These are phyloP conservation scores for Xylariaceae sp. DNA, from an alignment of 2,329 filamentous ascomycete genomes.

Conservation along the genomic window DNA sequence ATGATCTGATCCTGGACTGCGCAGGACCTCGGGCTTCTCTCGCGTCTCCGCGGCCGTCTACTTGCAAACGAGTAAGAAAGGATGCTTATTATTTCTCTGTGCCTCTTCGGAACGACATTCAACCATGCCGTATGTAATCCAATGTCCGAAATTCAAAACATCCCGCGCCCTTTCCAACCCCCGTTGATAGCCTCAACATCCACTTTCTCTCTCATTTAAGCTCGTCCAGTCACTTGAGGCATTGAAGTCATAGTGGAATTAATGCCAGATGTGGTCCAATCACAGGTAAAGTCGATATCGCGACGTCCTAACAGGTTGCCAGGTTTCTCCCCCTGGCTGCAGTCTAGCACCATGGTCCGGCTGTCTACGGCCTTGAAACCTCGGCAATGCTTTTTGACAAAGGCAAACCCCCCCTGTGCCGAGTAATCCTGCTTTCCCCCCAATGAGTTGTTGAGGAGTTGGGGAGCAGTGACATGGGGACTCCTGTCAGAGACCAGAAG, in stretches of 20 bases:
- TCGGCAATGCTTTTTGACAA: not conserved
- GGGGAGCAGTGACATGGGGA: not conserved
- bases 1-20: not conserved
- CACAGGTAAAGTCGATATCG: not conserved
- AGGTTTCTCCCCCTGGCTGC: not conserved
- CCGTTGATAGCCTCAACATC: not conserved
- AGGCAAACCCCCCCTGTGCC: not conserved
- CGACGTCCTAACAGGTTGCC: not conserved
- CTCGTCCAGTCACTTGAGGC: not conserved
- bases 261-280: not conserved
- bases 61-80: not conserved
- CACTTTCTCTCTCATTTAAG: not conserved
- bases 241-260: not conserved
- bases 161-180: not conserved
- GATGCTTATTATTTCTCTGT: not conserved
- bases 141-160: not conserved
- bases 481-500: not conserved
- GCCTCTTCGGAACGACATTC: not conserved
- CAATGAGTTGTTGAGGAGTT: not conserved
- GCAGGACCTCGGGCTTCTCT: not conserved
- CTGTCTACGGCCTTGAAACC: not conserved
- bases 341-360: not conserved
- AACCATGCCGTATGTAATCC: not conserved
- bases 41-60: not conserved
- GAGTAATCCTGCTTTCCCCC: not conserved